A percentile compares a stretch with the other conserved stretches of the same genome.
Conservation (phyloP, 2,329 filamentous ascomycete species). For the Ceratocystis ficicola region DNA sequence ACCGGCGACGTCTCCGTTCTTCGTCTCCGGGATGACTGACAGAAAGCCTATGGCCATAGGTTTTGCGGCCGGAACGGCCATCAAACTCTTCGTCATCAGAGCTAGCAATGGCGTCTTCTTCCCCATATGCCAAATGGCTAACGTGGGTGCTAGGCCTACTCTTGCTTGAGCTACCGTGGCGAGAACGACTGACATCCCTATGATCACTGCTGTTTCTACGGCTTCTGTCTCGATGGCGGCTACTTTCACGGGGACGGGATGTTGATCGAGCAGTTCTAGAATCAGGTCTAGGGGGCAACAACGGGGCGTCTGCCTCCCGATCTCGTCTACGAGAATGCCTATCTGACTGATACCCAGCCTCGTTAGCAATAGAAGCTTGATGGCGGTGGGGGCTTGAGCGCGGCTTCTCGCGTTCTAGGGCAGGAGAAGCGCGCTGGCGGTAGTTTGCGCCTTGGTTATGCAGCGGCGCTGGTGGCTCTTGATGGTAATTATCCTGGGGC, state of each 20-base stretch:
- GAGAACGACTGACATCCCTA: slow-evolving; percentile 10
- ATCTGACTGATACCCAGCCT: slow-evolving; percentile 32
- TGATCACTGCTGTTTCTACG: not conserved
- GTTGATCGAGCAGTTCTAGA: slow-evolving; percentile 11
- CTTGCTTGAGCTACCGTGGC: slow-evolving; percentile 16
- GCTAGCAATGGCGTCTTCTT: slow-evolving; percentile 18
- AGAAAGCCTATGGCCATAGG: slow-evolving; percentile 5
- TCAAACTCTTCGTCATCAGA: slow-evolving; percentile 15
- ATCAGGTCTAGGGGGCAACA: slow-evolving; percentile 23
- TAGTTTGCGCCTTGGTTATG: not conserved
- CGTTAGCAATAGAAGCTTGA: not conserved
- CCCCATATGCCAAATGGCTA: not conserved
- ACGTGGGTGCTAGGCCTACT: not conserved
- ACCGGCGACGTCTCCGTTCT: slow-evolving; percentile 13
- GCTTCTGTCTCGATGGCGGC: slow-evolving; percentile 4
- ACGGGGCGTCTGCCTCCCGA: not conserved
- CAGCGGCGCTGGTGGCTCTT: not conserved
- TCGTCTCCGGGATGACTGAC: not conserved
- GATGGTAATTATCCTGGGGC: not conserved
- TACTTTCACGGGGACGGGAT: slow-evolving; percentile 9
- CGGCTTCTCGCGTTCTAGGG: slow-evolving; percentile 6
- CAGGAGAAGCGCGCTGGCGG: slow-evolving; percentile 12
- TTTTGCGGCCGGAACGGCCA: slow-evolving; percentile 4
- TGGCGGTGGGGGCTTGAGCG: slow-evolving; percentile 7
- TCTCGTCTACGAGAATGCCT: slow-evolving; percentile 33